These are phyloP conservation scores for Chloranthus sessilifolius DNA, from an alignment of 164 flowering plant species.

Conservation along the genomic window DNA sequence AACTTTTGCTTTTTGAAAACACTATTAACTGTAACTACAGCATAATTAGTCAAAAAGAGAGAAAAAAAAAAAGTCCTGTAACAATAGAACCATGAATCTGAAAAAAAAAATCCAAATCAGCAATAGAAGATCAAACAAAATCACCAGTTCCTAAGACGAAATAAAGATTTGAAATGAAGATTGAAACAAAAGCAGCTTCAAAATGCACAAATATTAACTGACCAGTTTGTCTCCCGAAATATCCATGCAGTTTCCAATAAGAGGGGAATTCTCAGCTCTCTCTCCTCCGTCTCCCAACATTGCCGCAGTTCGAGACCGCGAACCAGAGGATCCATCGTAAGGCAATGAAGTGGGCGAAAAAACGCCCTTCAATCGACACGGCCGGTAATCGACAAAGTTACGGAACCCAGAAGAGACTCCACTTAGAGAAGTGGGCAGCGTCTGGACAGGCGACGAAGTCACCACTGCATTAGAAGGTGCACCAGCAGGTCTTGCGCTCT, in stretches of 20 bases:
- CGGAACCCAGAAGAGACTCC: constrained; percentile 34
- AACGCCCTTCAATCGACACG: constrained; percentile 49
- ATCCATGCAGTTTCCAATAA: constrained; percentile 45
- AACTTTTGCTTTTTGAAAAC: too few species aligned
- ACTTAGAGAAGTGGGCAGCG: constrained; percentile 42
- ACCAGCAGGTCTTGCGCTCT: constrained; percentile 55
- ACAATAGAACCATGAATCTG: too few species aligned
- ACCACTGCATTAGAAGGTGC: constrained; percentile 11
- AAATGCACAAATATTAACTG: too few species aligned
- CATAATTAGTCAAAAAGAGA: too few species aligned
- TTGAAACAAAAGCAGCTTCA: too few species aligned
- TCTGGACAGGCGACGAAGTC: constrained; percentile 41
- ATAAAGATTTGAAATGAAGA: too few species aligned
- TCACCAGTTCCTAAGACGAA: too few species aligned
- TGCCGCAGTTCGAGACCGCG: constrained; percentile 31
- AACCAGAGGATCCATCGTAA: constrained; percentile 36
- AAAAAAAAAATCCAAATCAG: too few species aligned
- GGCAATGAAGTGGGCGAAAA: constrained; percentile 34
- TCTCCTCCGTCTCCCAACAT: constrained; percentile 50
- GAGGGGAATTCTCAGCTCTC: constrained; percentile 35
- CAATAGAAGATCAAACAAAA: too few species aligned
- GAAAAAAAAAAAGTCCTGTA: too few species aligned
- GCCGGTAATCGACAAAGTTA: constrained; percentile 42
- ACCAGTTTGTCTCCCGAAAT: constrained; percentile 57
- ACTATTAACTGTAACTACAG: too few species aligned